Evolutionary conservation across 768 basidiomycete species (phyloP).

Genomic region (Mycena olivaceomarginata): DNA sequence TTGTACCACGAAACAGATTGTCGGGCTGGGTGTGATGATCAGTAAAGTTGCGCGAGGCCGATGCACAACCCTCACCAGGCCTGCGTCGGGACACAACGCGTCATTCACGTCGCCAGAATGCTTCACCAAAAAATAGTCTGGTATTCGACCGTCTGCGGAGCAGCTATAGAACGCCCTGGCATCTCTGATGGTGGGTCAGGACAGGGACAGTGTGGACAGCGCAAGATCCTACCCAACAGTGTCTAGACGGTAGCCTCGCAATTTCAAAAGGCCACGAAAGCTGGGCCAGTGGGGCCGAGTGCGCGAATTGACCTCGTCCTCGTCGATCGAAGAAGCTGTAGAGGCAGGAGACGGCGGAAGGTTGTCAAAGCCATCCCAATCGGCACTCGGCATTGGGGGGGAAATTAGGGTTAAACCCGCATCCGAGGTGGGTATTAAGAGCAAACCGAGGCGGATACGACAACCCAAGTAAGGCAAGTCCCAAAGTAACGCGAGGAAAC

Average conservation of each 20-base stretch:
- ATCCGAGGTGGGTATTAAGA: constrained; percentile 24
- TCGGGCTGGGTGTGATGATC: constrained; percentile 70
- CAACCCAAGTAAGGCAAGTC: constrained; percentile 37
- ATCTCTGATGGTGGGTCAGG: constrained; percentile 56
- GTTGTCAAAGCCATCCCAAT: constrained; percentile 19
- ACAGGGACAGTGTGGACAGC: no score
- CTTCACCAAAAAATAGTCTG: constrained; percentile 28
- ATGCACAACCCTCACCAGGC: constrained; percentile 70
- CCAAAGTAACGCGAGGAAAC: constrained; percentile 34
- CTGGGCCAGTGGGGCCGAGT: constrained; percentile 77
- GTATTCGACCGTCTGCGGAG: constrained; percentile 50
- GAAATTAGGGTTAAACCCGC: constrained; percentile 13
- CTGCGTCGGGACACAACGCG: constrained; percentile 82
- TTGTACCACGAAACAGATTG: constrained; percentile 81
- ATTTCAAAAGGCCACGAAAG: constrained; percentile 68
- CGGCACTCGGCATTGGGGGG: constrained; percentile 13
- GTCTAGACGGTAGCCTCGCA: constrained; percentile 78
- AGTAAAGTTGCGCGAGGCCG: constrained; percentile 7
- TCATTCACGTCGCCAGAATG: constrained; percentile 65
- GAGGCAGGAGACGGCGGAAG: constrained; percentile 47
- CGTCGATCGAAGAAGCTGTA: constrained; percentile 70
- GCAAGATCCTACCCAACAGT: constrained; percentile 62
- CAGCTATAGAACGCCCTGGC: constrained; percentile 74
- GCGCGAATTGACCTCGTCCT: constrained; percentile 77
- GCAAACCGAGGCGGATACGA: constrained; percentile 18